A percentile compares a stretch with the other conserved stretches of the same genome.
Evolutionary conservation across 2,329 filamentous ascomycete genomes (phyloP).

Genomic region (Pseudogymnoascus sp.): DNA sequence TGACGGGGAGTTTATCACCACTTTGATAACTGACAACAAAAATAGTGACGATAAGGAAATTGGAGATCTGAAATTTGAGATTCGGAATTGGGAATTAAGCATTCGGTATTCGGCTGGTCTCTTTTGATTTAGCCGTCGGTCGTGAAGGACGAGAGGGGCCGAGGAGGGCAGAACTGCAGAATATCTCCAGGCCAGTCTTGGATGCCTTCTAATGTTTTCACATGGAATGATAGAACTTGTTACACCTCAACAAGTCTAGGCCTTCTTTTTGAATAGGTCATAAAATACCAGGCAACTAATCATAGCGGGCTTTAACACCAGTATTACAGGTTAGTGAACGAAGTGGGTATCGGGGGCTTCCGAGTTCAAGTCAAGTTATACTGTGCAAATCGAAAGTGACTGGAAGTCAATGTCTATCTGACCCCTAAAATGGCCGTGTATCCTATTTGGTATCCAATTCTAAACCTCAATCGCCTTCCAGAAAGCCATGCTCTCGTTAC

Average conservation of each 20-base stretch:
- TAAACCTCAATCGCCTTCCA: slow-evolving; percentile 33
- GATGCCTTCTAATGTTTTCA: background rate
- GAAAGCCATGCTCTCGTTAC: slow-evolving; percentile 49
- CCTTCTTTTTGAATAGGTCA: background rate
- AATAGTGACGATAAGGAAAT: background rate
- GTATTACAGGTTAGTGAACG: background rate
- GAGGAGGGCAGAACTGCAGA: background rate
- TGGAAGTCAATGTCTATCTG: background rate
- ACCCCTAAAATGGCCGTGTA: background rate
- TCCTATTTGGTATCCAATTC: slow-evolving; percentile 4
- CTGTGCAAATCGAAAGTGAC: background rate
- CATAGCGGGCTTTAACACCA: background rate
- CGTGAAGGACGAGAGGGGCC: background rate
- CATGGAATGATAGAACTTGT: background rate
- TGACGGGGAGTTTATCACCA: background rate
- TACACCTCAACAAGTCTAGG: background rate
- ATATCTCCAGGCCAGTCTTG: background rate
- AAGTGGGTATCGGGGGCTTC: background rate
- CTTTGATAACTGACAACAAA: background rate
- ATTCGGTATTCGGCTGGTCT: background rate
- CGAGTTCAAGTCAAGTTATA: background rate
- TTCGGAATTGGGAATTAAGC: background rate
- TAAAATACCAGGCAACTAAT: background rate
- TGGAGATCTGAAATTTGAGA: background rate
- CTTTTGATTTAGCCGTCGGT: background rate